Base-by-base conservation (phyloP, 768 basidiomycete species). In the Suillus ampliporus region DNA sequence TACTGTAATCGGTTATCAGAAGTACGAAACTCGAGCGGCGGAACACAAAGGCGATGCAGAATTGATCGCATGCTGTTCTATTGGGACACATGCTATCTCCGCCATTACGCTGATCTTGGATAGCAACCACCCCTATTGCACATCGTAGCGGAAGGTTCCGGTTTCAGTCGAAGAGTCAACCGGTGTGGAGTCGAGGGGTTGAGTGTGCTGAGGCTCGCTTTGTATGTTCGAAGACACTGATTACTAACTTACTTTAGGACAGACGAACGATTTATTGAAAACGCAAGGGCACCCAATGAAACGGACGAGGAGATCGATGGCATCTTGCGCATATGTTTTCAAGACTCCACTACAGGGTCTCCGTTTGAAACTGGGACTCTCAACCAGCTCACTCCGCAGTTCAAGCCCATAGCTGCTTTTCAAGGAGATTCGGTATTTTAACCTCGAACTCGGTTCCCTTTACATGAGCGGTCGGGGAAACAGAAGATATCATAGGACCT, bases 331-430 rank as follows among this genome's bases (percentile, higher is more conserved):
- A 8, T 26, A 23, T 47, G 26, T 47, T 23, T 14, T 3, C 2
- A 47, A 47, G 46, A 47, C 23, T 14, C 46, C 14, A 15, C 7
- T 2, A 15, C 13, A 14, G 72, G 71, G 3, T 71, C 70, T 37
- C 72, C 72, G 1, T 73, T 69, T 48, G 67, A 66, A 6, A 76
- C 74, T 17, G 74, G 70, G 6, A 46, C 17, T 5, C 21, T 51
- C 17, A 43, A 64, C 37, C 35, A 57, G 14, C 8, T 60, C 31
- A 79, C 77, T 0, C 77, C 78, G 6, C 57, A 82, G 66, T 80
- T 69, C 65, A 81, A 80, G 63, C 75, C 80, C 2, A 56, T 79
- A 7, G 75, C 79, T 1, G 76, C 78, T 0, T 61, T 79, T 15
- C 71, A 72, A 37, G 79, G 81, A 1, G 80, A 82, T 61, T 35